Evolutionary conservation across 208 protist species (phyloP), one percentile per base, ranked within the genome.

Genomic region (Herpetomonas samuelpessoai): DNA sequence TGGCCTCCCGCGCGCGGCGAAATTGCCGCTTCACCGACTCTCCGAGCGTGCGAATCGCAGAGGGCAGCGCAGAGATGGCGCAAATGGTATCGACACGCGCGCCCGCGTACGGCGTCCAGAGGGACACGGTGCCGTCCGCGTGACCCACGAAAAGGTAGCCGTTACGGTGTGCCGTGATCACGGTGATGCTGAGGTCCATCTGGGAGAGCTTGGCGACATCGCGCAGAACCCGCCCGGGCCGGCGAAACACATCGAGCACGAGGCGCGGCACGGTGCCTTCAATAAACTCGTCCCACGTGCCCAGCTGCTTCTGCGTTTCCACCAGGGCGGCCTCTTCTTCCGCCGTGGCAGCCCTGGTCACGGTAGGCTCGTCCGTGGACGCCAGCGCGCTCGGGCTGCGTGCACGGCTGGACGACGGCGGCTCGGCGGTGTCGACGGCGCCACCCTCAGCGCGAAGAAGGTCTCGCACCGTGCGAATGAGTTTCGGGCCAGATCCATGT

Each of bases 31-130:
- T 79, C 46, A 89, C 57, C 9, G 68, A 69, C 50, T 67, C 38
- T 0, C 62, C 82, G 22, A 89, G 39, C 18, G 49, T 62, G 29
- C 46, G 39, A 53, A 92, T 70, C 39, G 73, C 79, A 19, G 46
- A 53, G 6, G 71, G 52, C 27, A 89, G 53, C n/a, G 71, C 57
- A 19, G 68, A 68, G 65, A 66, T 72, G 25, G 81, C 67, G 53
- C 73, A 88, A n/a, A 92, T 57, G 41, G 79, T 74, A 56, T 83
- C 81, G 3, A 92, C 29, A 1, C 81, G 75, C 18, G 81, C 85
- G 31, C 79, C 74, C 27, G 57, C 79, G 62, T 83, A 89, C 30
- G 79, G 79, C 28, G 81, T 78, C 85, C 85, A 92, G 18, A 92
- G 62, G 10, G 79, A 71, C 25, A 92, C 67, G 7, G 79, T 68